phyloP scores from a whole-genome alignment of 306 rosid genomes.

The Elaeagnus macrophylla region DNA sequence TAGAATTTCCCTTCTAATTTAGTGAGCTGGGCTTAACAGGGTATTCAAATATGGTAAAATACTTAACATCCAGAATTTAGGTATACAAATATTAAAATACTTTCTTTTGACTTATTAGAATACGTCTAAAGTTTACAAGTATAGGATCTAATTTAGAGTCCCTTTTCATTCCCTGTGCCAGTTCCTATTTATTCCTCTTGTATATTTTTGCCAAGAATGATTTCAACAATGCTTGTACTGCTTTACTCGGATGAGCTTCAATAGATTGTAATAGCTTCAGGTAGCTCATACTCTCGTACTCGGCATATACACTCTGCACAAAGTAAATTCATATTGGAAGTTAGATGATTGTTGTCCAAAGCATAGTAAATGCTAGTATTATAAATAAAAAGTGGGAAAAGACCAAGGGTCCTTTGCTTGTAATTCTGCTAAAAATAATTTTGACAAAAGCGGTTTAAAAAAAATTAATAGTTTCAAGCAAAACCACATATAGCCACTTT shows the following conservation, averaged over 20 bases:
- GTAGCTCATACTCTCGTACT: slow-evolving; percentile 65
- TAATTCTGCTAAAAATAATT: too few relatives aligned
- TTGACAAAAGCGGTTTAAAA: background rate
- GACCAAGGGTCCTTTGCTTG: too few relatives aligned
- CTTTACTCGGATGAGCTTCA: slow-evolving; percentile 67
- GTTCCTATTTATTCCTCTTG: slow-evolving; percentile 70
- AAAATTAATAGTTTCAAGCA: too few relatives aligned
- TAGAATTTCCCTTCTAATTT: too few relatives aligned
- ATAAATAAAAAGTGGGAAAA: too few relatives aligned
- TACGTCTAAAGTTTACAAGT: background rate
- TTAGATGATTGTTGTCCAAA: background rate
- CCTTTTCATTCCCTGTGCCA: background rate
- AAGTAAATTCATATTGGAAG: background rate
- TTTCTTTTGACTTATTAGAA: background rate
- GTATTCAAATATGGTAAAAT: too few relatives aligned
- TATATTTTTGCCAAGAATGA: slow-evolving; percentile 84
- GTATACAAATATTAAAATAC: too few relatives aligned
- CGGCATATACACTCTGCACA: slow-evolving; percentile 53
- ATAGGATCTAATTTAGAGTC: background rate
- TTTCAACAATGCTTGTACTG: slow-evolving; percentile 78
- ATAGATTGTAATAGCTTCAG: slow-evolving; percentile 50
- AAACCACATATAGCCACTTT: too few relatives aligned
- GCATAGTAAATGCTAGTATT: too few relatives aligned
- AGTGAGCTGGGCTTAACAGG: too few relatives aligned
- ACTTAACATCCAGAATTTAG: too few relatives aligned